Percentiles rank a stretch among this genome's conserved stretches.
Conservation (phyloP, 1,139 yeast species). For the Dujonia santamariae region DNA sequence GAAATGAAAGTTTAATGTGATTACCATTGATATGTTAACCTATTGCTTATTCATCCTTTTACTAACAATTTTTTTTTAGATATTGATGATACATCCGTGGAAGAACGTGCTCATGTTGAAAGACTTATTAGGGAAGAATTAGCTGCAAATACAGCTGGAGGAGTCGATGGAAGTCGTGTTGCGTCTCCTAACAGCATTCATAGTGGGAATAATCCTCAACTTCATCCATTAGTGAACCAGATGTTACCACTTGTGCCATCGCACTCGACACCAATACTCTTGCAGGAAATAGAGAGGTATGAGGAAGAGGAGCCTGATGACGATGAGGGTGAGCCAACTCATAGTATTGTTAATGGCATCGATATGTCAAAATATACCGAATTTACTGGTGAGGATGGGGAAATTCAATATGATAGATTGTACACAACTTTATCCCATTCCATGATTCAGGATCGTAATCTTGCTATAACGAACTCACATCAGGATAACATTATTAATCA, state of each 20-base stretch:
- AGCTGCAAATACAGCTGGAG: conserved; percentile 6
- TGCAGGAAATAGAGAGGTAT: conserved; percentile 27
- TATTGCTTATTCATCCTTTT: too few species aligned
- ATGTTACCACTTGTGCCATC: conserved; percentile 21
- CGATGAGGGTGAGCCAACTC: conserved; percentile 12
- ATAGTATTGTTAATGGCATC: conserved; percentile 19
- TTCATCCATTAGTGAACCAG: conserved; percentile 30
- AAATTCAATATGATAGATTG: conserved; percentile 19
- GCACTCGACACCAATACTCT: conserved; percentile 15
- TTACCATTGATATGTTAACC: too few species aligned
- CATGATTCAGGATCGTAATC: conserved; percentile 26
- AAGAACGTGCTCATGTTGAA: conserved; percentile 35
- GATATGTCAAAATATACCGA: conserved; percentile 29
- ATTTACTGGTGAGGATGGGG: conserved; percentile 14
- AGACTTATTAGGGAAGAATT: conserved; percentile 29
- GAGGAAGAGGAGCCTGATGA: conserved; percentile 21
- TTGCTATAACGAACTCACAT: conserved; percentile 16
- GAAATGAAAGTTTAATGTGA: too few species aligned
- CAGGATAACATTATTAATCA: conserved; percentile 14
- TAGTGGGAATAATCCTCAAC: too few species aligned
- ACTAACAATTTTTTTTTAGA: too few species aligned
- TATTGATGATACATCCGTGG: conserved; percentile 17
- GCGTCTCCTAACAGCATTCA: too few species aligned
- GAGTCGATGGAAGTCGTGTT: conserved; percentile 3
- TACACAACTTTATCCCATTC: conserved; percentile 33